Conservation (phyloP, 2,329 filamentous ascomycete species). For the Atkinsonella texensis region DNA sequence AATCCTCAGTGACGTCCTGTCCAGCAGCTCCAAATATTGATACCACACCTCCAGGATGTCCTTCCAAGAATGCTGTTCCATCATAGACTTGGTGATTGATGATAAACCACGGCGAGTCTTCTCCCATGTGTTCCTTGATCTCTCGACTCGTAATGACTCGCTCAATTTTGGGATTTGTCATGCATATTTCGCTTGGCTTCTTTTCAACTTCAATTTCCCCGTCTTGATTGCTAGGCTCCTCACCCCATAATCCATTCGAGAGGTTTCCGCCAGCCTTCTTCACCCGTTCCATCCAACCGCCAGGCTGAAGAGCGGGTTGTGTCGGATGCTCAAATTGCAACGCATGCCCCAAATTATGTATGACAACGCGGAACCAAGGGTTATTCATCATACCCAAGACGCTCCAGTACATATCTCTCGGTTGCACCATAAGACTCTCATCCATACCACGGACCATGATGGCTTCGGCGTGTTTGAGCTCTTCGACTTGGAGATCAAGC, state of each 20-base stretch:
- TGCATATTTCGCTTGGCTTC: slow-evolving; percentile 53
- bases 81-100: slow-evolving; percentile 83
- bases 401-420: slow-evolving; percentile 92
- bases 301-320: slow-evolving; percentile 61
- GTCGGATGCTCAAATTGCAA: slow-evolving; percentile 83
- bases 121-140: slow-evolving; percentile 52
- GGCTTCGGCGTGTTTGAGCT: slow-evolving; percentile 53
- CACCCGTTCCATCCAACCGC: slow-evolving; percentile 88
- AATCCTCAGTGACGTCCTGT: slow-evolving; percentile 75
- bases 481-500: slow-evolving; percentile 49
- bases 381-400: slow-evolving; percentile 98
- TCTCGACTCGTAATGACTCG: slow-evolving; percentile 58
- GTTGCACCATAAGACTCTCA: slow-evolving; percentile 75
- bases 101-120: slow-evolving; percentile 71
- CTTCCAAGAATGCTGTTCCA: slow-evolving; percentile 67
- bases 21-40: slow-evolving; percentile 78
- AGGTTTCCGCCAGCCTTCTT: slow-evolving; percentile 75
- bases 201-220: slow-evolving; percentile 32
- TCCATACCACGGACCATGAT: slow-evolving; percentile 83
- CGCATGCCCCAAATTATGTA: slow-evolving; percentile 49
- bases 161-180: slow-evolving; percentile 59
- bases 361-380: slow-evolving; percentile 76
- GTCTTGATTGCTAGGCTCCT: slow-evolving; percentile 45
- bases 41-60: slow-evolving; percentile 74
- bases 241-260: slow-evolving; percentile 75